Evolutionary conservation across 805 yeast genomes (phyloP), one percentile per base, ranked within the genome.

Genomic region (Yarrowia keelungensis): DNA sequence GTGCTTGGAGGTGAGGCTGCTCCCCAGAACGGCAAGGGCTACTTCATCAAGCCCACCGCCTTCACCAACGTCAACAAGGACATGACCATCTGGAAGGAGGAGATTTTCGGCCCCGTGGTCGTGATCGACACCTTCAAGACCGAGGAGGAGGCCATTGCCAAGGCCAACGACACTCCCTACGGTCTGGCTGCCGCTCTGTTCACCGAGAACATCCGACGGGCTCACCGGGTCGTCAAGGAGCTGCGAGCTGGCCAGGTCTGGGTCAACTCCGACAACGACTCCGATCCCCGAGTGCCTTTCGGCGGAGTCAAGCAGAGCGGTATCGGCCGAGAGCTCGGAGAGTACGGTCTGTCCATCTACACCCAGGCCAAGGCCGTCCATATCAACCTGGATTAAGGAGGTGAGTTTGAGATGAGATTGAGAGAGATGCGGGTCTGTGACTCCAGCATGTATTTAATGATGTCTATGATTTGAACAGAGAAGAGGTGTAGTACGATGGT

Each of bases 61-160:
- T 91, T 92, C 77, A 88, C 90, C 72, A 92, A 90, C 76, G 97
- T 91, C 72, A 83, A 82, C 26, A 89, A 88, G 77, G 82, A 87
- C 76, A 87, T 87, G 89, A 82, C 83, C 73, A 87, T 93, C 78
- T 92, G 90, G 74, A 85, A 83, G 78, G 97, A 92, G 78, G 98
- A 92, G 84, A 91, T 92, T 78, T 92, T 93, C 75, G 98, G 98
- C 69, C 98, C 98, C 46, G 95, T 93, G 69, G 94, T 91, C 70
- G 87, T 92, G 26, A 86, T 91, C 70, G 82, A 90, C 75, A 92
- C 91, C 83, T 93, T 93, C 82, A 82, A 83, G 75, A 87, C 91
- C 72, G 87, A 87, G 72, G 97, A 91, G 72, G 97, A 94, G 77
- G 97, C 87, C 66, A 83, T 93, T 67, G 80, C 78, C 69, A 79